Conservation (phyloP, 495 filamentous ascomycete genomes). For the Penicillium mononematosum region DNA sequence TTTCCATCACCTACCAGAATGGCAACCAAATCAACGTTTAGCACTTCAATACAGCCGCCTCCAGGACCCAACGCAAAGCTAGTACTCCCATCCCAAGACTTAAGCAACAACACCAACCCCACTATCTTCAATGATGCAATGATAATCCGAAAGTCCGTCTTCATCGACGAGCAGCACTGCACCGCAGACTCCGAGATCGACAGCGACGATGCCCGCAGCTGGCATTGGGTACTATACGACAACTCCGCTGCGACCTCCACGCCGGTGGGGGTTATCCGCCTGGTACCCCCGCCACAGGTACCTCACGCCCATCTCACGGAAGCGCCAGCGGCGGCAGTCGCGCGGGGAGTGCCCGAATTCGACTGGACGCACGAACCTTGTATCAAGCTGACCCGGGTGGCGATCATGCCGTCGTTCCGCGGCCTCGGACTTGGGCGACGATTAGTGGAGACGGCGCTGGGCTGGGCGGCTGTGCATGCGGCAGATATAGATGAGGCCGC, state of each 20-base stretch:
- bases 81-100: constrained; percentile 20
- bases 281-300: constrained; percentile 73
- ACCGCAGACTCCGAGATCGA: constrained; percentile 72
- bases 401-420: constrained; percentile 61
- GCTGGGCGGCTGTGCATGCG: constrained; percentile 60
- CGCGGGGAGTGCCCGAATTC: constrained; percentile 8
- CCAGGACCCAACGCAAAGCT: constrained; percentile 19
- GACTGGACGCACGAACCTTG: constrained; percentile 61
- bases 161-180: constrained; percentile 71
- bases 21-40: constrained; percentile 13
- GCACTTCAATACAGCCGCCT: constrained; percentile 27
- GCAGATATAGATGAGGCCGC: constrained; percentile 40
- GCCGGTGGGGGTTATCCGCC: constrained; percentile 66
- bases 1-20: background rate
- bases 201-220: constrained; percentile 70
- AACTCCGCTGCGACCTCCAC: background rate
- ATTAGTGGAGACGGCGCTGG: constrained; percentile 60
- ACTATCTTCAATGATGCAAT: constrained; percentile 72
- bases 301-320: constrained; percentile 51
- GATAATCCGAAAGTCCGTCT: constrained; percentile 72
- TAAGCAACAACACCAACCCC: constrained; percentile 42
- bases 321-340: background rate
- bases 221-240: constrained; percentile 77
- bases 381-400: constrained; percentile 75
- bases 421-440: constrained; percentile 59